Conservation (phyloP, 1,139 yeast species). For the Taphrina communis region DNA sequence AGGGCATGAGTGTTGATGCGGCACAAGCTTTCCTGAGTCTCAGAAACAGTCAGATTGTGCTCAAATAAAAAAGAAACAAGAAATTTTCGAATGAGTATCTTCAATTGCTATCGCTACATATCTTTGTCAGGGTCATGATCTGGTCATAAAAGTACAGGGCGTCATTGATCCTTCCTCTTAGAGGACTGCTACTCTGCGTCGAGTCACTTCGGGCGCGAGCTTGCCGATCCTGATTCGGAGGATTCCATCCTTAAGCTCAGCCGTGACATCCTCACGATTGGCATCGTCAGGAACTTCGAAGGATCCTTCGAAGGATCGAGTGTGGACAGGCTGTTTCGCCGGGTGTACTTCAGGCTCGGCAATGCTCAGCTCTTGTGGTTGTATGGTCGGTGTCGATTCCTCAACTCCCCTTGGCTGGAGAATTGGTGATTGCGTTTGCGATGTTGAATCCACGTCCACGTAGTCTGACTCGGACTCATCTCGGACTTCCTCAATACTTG, state of each 20-base stretch:
- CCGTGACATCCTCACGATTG: conserved; percentile 11
- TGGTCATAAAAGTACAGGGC: background rate
- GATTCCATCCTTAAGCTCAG: conserved; percentile 20
- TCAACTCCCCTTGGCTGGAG: background rate
- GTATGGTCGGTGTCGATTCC: background rate
- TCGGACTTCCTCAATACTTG: conserved; percentile 21
- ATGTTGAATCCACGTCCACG: conserved; percentile 3
- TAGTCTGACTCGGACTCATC: conserved; percentile 20
- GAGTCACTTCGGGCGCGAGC: background rate
- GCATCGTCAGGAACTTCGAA: conserved; percentile 14
- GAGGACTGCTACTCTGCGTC: conserved; percentile 12
- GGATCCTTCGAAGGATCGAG: conserved; percentile 8
- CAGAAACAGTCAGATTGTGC: conserved; percentile 84
- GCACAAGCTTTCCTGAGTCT: conserved; percentile 91
- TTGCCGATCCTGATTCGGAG: conserved; percentile 14
- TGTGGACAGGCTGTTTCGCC: background rate
- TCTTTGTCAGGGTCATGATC: background rate
- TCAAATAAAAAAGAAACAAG: conserved; percentile 55
- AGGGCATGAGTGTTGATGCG: conserved; percentile 83
- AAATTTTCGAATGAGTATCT: background rate
- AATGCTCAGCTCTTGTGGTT: background rate
- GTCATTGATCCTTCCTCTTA: background rate
- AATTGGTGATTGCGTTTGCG: background rate
- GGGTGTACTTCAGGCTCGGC: background rate
- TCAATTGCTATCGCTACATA: conserved; percentile 4